These are phyloP conservation scores for Colletotrichum brevisporum DNA, from an alignment of 2,329 filamentous ascomycete species.

Conservation along the genomic window DNA sequence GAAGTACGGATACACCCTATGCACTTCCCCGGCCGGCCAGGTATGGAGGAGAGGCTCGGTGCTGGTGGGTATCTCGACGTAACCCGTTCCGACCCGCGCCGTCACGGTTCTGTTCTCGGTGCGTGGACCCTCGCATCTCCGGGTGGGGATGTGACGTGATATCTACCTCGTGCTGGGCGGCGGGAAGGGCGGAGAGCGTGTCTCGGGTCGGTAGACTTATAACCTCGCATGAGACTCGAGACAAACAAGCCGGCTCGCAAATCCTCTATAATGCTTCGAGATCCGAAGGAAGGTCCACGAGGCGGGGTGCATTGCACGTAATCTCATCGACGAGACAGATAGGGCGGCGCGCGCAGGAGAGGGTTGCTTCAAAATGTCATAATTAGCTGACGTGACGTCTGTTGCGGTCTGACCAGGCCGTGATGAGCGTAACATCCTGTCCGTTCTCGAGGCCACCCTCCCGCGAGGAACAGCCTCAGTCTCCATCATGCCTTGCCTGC, in stretches of 20 bases:
- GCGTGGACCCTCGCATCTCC: not conserved
- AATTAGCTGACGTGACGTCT: conserved; percentile 22
- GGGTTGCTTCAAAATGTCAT: conserved; percentile 17
- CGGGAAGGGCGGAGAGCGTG: no score
- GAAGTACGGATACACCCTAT: conserved; percentile 6
- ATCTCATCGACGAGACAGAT: not conserved
- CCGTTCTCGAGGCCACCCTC: not conserved
- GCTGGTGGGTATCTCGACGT: not conserved
- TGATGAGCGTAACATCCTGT: not conserved
- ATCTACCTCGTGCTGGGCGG: no score
- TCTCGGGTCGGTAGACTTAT: no score
- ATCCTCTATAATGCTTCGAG: not conserved
- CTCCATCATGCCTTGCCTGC: not conserved
- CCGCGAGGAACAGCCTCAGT: not conserved
- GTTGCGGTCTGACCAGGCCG: conserved; percentile 2
- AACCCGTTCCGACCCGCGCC: conserved; percentile 6
- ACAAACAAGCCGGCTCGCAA: not conserved
- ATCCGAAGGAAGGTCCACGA: conserved; percentile 16
- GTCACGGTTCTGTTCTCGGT: not conserved
- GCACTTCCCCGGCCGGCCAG: conserved; percentile 1
- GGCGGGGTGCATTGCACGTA: not conserved
- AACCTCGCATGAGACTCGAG: not conserved
- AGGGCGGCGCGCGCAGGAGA: not conserved
- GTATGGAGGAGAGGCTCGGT: not conserved
- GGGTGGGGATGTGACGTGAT: not conserved